Conservation (phyloP, 2,329 filamentous ascomycete species). For the Aureobasidium subglaciale region DNA sequence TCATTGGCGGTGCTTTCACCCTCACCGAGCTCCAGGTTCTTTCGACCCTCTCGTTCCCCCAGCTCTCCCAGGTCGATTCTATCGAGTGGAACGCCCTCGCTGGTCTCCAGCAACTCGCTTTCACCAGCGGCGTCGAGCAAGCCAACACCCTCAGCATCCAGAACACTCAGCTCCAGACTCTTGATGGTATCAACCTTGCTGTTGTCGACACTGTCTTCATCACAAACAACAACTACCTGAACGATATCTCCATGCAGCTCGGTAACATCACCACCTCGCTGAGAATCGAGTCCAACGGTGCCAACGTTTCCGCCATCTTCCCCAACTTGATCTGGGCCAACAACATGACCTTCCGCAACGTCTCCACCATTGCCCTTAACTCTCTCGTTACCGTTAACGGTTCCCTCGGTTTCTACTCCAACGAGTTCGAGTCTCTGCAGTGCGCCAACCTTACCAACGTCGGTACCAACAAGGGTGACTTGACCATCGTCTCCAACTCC, state of each 20-base stretch:
- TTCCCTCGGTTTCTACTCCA: slow-evolving; percentile 77
- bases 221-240: slow-evolving; percentile 82
- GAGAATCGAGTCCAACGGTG: slow-evolving; percentile 73
- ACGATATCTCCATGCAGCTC: slow-evolving; percentile 68
- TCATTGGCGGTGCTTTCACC: slow-evolving; percentile 63
- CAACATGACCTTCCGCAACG: slow-evolving; percentile 78
- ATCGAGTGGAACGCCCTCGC: slow-evolving; percentile 70
- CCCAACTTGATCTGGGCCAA: slow-evolving; percentile 70
- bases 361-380: slow-evolving; percentile 65
- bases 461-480: slow-evolving; percentile 43
- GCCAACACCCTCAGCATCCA: slow-evolving; percentile 65
- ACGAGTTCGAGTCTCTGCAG: slow-evolving; percentile 56
- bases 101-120: slow-evolving; percentile 51
- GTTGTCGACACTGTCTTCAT: slow-evolving; percentile 69
- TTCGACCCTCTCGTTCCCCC: slow-evolving; percentile 57
- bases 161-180: slow-evolving; percentile 74
- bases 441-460: slow-evolving; percentile 66
- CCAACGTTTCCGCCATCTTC: slow-evolving; percentile 63
- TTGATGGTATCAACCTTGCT: slow-evolving; percentile 74
- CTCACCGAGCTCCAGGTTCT: slow-evolving; percentile 64
- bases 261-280: slow-evolving; percentile 65
- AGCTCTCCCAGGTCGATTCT: slow-evolving; percentile 56
- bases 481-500: slow-evolving; percentile 52
- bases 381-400: slow-evolving; percentile 66
- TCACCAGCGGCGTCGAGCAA: slow-evolving; percentile 58